Evolutionary conservation across 75 land plant genomes (phyloP).

Genomic region (Cunninghamia lanceolata): DNA sequence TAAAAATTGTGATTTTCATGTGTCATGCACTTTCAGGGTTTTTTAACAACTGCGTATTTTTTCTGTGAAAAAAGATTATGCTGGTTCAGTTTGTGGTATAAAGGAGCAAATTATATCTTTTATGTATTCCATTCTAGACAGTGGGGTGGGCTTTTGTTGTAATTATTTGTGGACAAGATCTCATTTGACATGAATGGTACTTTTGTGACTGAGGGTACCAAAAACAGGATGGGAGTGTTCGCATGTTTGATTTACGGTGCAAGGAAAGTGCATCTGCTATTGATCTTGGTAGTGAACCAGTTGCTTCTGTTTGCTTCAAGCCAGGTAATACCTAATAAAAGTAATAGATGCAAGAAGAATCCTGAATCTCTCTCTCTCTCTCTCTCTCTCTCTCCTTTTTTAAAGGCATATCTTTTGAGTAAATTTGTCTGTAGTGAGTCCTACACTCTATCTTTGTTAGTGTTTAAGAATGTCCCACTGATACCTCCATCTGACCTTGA

Average conservation of each 20-base stretch:
- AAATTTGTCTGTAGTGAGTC: not conserved
- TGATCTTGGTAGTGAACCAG: slow-evolving; percentile 33
- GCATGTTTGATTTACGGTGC: slow-evolving; percentile 57
- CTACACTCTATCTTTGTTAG: not conserved
- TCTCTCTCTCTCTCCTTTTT: too few species aligned
- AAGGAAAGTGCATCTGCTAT: slow-evolving; percentile 35
- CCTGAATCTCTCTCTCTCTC: too few species aligned
- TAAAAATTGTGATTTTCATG: too few species aligned
- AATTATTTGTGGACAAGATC: not conserved
- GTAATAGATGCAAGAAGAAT: not conserved
- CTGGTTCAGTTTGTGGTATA: not conserved
- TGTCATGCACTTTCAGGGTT: not conserved
- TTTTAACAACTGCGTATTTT: not conserved
- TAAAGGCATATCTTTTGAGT: not conserved
- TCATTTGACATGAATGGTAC: not conserved
- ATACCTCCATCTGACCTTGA: not conserved
- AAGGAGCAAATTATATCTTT: not conserved
- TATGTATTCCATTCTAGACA: not conserved
- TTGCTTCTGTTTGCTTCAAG: slow-evolving; percentile 60
- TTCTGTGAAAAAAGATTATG: not conserved
- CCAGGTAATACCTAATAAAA: slow-evolving; percentile 28
- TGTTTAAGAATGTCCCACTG: not conserved
- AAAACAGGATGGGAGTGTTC: slow-evolving; percentile 59
- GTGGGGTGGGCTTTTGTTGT: not conserved
- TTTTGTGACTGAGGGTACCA: not conserved